A percentile compares a stretch with the other conserved stretches of the same genome.
Evolutionary conservation across 2,329 filamentous ascomycete genomes (phyloP).

Genomic region (Hypoxylon sp.): DNA sequence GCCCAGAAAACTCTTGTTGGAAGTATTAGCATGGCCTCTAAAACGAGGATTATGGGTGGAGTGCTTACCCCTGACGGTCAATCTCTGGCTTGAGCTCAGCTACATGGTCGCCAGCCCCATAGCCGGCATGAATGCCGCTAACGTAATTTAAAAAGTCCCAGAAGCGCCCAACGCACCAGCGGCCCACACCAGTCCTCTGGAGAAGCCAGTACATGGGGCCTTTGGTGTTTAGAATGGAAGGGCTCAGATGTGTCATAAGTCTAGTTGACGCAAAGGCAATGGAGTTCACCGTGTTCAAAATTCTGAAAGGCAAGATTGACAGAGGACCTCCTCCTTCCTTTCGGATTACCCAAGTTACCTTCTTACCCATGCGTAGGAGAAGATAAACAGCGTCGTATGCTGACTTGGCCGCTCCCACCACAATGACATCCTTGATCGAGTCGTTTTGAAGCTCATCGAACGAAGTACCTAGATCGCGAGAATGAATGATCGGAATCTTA

Average conservation of each 20-base stretch:
- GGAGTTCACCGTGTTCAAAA: constrained; percentile 44
- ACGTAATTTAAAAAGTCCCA: constrained; percentile 42
- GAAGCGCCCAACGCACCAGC: constrained; percentile 29
- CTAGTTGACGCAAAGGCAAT: constrained; percentile 47
- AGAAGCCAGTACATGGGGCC: constrained; percentile 42
- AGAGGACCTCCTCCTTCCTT: constrained; percentile 47
- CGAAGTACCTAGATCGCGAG: constrained; percentile 42
- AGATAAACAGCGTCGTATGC: constrained; percentile 51
- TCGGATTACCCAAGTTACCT: constrained; percentile 51
- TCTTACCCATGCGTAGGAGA: constrained; percentile 47
- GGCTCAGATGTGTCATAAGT: constrained; percentile 47
- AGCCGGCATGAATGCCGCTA: constrained; percentile 45
- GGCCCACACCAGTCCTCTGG: constrained; percentile 31
- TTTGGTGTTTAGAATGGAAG: constrained; percentile 45
- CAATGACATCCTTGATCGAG: constrained; percentile 38
- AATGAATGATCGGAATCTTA: constrained; percentile 47
- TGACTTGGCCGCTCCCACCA: constrained; percentile 51
- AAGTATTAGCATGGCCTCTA: not conserved
- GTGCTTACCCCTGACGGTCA: constrained; percentile 47
- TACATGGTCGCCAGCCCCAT: constrained; percentile 46
- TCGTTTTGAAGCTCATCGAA: constrained; percentile 37
- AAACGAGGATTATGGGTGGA: not conserved
- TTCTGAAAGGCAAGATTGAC: constrained; percentile 43
- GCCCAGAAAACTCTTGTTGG: constrained; percentile 48
- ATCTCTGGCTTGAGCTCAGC: constrained; percentile 45